Base-by-base conservation (phyloP, 2,329 filamentous ascomycete species). In the Fusarium vanettenii region DNA sequence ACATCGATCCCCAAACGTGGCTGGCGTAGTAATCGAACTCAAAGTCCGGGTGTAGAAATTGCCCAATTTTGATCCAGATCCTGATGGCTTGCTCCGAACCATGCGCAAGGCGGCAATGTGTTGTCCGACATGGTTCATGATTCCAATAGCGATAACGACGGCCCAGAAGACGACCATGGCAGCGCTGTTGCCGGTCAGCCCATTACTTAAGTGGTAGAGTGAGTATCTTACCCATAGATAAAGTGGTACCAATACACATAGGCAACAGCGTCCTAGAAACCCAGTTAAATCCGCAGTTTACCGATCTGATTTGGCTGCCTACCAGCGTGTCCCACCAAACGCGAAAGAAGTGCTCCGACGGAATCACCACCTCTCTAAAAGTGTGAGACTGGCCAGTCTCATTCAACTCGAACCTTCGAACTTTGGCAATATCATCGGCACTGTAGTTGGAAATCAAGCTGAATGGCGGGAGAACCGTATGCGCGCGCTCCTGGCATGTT, bases 141-240 rank as follows among this genome's bases (percentile, higher is more conserved):
- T 33, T 10, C 85, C 85, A 8, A 86, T 72, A 5, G 78, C 74
- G 11, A 85, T 68, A 1, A 87, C 84, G 2, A 76, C 66, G 0
- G 70, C 63, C 86, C 86, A 88, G 65, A 86, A 88, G 0, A 78
- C 61, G 9, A 83, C 74, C 76, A 87, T 83, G 5, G 79, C 81
- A 18, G 75, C 73, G 4, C 83, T 84, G 16, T 4, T 4, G 0
- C 7, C 0, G 0, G 10, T 79, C 5, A 76, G 73, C 16, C 25
- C 11, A 8, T 14, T 0, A 16, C 6, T 9, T 3, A 0, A 2
- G 33, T 20, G 2, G 0, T 6, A 0, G 6, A 9, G 35, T 37
- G 14, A 16, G 14, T n/a, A 39, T 39, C 35, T n/a, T 76, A 85
- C 83, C 82, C 82, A 45, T 86, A 86, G 4, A 75, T 22, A 8